These are phyloP conservation scores for Orbilia ellipsospora DNA, from an alignment of 2,329 filamentous ascomycete genomes.

Conservation along the genomic window DNA sequence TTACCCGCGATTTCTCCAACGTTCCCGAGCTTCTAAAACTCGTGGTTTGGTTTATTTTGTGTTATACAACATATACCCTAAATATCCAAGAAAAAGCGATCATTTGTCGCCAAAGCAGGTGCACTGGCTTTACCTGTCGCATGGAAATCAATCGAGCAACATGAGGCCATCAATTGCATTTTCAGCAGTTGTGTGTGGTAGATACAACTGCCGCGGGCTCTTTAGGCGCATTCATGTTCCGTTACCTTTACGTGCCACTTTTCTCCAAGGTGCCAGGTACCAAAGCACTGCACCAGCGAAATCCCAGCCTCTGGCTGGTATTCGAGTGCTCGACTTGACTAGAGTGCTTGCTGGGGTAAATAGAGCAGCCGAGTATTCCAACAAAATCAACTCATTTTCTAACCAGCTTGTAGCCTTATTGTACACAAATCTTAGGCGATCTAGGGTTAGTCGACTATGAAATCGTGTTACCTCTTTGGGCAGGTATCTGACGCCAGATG, in stretches of 20 bases:
- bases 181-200: not conserved
- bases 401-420: conserved; percentile 74
- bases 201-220: not conserved
- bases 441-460: conserved; percentile 71
- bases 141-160: not conserved
- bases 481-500: conserved; percentile 17
- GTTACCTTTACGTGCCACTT: not conserved
- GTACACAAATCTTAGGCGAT: conserved; percentile 95
- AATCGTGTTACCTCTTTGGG: conserved; percentile 1
- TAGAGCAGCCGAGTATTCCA: conserved; percentile 61
- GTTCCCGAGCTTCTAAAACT: not conserved
- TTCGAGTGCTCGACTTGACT: conserved; percentile 95
- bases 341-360: conserved; percentile 89
- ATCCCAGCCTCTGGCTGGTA: conserved; percentile 77
- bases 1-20: not conserved
- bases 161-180: conserved; percentile 20
- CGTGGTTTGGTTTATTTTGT: too few relatives aligned
- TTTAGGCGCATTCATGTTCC: not conserved
- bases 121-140: not conserved
- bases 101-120: too few relatives aligned
- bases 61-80: not conserved
- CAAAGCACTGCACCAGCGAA: conserved; percentile 44
- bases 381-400: conserved; percentile 23
- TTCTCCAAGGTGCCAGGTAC: conserved; percentile 1
- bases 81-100: not conserved